Percentiles rank a stretch among this genome's conserved stretches.
Evolutionary conservation across 345 rosid genomes (phyloP).

Genomic region (Turritis glabra): DNA sequence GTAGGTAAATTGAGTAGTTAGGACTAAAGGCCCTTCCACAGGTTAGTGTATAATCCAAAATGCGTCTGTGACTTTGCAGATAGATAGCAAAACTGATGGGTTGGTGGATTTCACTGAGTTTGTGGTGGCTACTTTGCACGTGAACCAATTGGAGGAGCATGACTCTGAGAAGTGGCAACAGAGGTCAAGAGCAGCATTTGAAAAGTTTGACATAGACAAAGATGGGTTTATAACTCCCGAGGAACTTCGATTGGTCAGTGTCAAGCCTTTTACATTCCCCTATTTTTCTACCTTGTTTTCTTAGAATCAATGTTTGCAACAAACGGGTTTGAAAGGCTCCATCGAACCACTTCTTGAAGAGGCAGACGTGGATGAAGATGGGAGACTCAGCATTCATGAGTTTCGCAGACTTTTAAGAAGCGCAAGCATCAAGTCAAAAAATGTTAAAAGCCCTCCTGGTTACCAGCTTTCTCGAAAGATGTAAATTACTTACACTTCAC

Average conservation of each 20-base stretch:
- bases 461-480: slow-evolving; percentile 18
- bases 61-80: slow-evolving; percentile 47
- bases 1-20: slow-evolving; percentile 43
- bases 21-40: neutral
- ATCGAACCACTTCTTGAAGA: slow-evolving; percentile 91
- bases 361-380: slow-evolving; percentile 90
- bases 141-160: slow-evolving; percentile 87
- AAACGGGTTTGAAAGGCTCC: slow-evolving; percentile 84
- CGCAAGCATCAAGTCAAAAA: slow-evolving; percentile 72
- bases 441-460: slow-evolving; percentile 37
- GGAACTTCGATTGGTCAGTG: slow-evolving; percentile 75
- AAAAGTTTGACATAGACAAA: slow-evolving; percentile 82
- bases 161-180: slow-evolving; percentile 83
- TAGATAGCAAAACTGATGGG: slow-evolving; percentile 94
- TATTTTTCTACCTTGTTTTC: neutral
- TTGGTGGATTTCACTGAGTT: slow-evolving; percentile 91
- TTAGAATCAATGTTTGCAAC: slow-evolving; percentile 42
- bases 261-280: neutral
- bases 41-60: slow-evolving; percentile 10
- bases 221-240: slow-evolving; percentile 92
- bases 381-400: slow-evolving; percentile 82
- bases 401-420: slow-evolving; percentile 83
- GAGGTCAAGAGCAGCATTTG: slow-evolving; percentile 83
- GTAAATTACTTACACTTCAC: slow-evolving; percentile 3
- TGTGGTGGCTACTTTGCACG: slow-evolving; percentile 84